Evolutionary conservation across 139 green algal species (phyloP), one percentile per base, ranked within the genome.

Genomic region (Micromonas commoda): DNA sequence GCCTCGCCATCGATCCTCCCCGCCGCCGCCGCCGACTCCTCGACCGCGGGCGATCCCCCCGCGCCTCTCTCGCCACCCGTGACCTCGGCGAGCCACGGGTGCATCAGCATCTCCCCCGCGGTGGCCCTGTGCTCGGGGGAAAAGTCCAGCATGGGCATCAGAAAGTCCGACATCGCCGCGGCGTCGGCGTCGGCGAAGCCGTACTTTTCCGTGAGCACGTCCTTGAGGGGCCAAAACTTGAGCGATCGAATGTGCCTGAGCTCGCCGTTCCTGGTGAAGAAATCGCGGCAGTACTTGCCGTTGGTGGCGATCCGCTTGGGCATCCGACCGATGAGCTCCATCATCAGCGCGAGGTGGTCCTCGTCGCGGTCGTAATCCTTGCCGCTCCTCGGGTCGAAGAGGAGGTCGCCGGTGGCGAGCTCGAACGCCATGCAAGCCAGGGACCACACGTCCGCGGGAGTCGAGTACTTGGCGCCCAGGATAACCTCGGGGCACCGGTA

Each of bases 401-500:
- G 87, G 39, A 97, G 89, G 84, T 99, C 95, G 3, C 96, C 96
- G 0, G 95, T 99, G n/a, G 88, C 85, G 73, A 99, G 88, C 86
- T 99, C 95, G 87, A 98, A 98, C 1, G 97, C 73, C 80, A 97
- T 91, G 86, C 96, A 99, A 0, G 93, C 96, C 54, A 98, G 54
- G 6, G 86, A 94, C 96, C 96, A 99, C 81, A 99, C 94, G 85
- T 99, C 96, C 1, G 86, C 88, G 0, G 91, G 86, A 3, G 95
- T 95, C 68, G 77, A 86, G 86, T 98, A 99, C 54, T 91, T 91
- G 31, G 81, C 68, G 31, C 91, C 90, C 38, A 96, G 78, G 28
- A 97, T 85, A 35, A 94, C 92, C 87, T 96, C 91, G 32, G 89
- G 92, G 6, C 81, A 94, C 39, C 95, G 87, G 82, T 99, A 99